Evolutionary conservation across 257 asterid genomes (phyloP).

Genomic region (Fraxinus excelsior): DNA sequence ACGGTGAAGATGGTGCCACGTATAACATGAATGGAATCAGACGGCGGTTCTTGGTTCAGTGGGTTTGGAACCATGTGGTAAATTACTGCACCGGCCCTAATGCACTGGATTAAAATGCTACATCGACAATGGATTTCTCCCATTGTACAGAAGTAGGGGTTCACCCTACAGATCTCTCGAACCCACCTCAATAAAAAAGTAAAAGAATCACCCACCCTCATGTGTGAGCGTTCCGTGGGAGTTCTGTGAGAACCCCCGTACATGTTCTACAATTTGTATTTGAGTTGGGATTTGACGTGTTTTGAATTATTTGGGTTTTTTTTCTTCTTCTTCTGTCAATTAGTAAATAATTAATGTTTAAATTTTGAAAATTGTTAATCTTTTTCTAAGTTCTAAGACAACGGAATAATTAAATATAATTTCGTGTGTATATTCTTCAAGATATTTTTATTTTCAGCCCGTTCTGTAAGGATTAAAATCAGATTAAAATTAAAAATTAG

Average conservation of each 20-base stretch:
- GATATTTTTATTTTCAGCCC: not conserved
- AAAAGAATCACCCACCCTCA: too few relatives aligned
- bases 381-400: not conserved
- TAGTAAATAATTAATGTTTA: not conserved
- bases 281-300: not conserved
- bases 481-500: too few relatives aligned
- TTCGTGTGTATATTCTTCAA: too few relatives aligned
- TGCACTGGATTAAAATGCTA: constrained; percentile 73
- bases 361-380: not conserved
- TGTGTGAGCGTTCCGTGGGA: too few relatives aligned
- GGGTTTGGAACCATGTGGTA: constrained; percentile 79
- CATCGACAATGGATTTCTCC: not conserved
- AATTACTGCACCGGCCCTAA: constrained; percentile 94
- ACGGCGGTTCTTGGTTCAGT: constrained; percentile 82
- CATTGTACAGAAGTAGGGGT: too few relatives aligned
- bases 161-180: too few relatives aligned
- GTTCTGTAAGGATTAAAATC: too few relatives aligned
- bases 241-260: too few relatives aligned
- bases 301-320: not conserved
- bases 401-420: not conserved
- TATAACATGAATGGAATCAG: constrained; percentile 82
- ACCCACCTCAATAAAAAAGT: too few relatives aligned
- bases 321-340: not conserved
- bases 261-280: constrained; percentile 10
- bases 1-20: constrained; percentile 76